These are phyloP conservation scores for Fusarium napiforme DNA, from an alignment of 2,329 filamentous ascomycete species.

Conservation along the genomic window DNA sequence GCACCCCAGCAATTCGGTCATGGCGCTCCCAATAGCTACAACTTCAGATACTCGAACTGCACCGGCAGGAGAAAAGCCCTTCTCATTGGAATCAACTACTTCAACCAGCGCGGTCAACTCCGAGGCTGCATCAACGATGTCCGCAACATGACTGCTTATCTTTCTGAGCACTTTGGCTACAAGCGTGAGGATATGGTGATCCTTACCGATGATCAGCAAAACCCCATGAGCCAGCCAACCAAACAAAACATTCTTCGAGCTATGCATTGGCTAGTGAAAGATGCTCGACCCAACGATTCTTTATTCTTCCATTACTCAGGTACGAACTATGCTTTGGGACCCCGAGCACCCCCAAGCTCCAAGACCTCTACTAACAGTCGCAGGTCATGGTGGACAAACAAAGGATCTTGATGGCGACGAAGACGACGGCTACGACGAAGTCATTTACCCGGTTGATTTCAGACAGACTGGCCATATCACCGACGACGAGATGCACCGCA, in stretches of 20 bases:
- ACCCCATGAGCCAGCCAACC: slow-evolving; percentile 95
- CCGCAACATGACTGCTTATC: slow-evolving; percentile 93
- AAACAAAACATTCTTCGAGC: slow-evolving; percentile 94
- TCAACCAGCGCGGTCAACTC: slow-evolving; percentile 88
- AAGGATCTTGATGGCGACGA: slow-evolving; percentile 83
- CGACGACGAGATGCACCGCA: slow-evolving; percentile 83
- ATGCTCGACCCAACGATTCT: slow-evolving; percentile 90
- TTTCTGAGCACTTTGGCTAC: slow-evolving; percentile 90
- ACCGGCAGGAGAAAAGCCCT: slow-evolving; percentile 89
- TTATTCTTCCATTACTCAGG: slow-evolving; percentile 98
- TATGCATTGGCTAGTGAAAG: slow-evolving; percentile 98
- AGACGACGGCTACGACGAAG: slow-evolving; percentile 84
- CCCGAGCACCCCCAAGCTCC: not conserved
- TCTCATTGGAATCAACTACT: slow-evolving; percentile 96
- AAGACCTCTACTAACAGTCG: slow-evolving; percentile 23
- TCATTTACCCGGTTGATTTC: slow-evolving; percentile 87
- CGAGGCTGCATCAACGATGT: slow-evolving; percentile 97
- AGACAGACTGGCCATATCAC: slow-evolving; percentile 82
- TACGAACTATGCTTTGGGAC: slow-evolving; percentile 53
- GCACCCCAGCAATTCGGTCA: slow-evolving; percentile 79
- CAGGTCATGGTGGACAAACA: slow-evolving; percentile 83
- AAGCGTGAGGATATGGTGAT: slow-evolving; percentile 97
- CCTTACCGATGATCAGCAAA: slow-evolving; percentile 95
- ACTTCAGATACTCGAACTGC: slow-evolving; percentile 91
- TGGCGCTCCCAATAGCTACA: slow-evolving; percentile 83